phyloP scores from a whole-genome alignment of 108 stramenopile species.

The Nannochloropsis salina region DNA sequence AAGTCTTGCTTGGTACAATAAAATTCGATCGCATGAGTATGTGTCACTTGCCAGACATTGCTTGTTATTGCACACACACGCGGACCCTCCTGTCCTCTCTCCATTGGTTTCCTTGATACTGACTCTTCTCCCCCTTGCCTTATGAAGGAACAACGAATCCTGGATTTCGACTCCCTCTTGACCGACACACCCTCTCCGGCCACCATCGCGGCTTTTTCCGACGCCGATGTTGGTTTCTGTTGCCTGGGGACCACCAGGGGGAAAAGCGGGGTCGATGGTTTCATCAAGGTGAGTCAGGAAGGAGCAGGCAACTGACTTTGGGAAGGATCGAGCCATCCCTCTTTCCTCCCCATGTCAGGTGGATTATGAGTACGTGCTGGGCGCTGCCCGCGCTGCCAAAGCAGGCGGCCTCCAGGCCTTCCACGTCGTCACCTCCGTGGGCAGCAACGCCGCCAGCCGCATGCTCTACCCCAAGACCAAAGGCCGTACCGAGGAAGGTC shows the following conservation, averaged over 20 bases:
- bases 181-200: neutral
- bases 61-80: neutral
- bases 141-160: neutral
- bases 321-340: neutral
- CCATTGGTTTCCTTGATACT: neutral
- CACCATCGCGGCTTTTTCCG: neutral
- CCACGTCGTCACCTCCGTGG: neutral
- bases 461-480: neutral
- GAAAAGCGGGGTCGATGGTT: neutral
- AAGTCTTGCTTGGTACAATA: too few species aligned
- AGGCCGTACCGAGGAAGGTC: neutral
- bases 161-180: neutral
- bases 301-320: neutral
- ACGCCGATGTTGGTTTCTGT: neutral
- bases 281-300: neutral
- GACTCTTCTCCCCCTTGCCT: neutral
- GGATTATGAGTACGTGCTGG: neutral
- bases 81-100: slow-evolving; percentile 5
- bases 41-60: neutral
- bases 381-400: neutral
- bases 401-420: neutral
- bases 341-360: neutral
- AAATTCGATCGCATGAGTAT: too few species aligned
- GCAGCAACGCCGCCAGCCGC: neutral
- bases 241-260: slow-evolving; percentile 12